Percentiles rank a stretch among this genome's conserved stretches.
Evolutionary conservation across 352 stramenopile genomes (phyloP).

Genomic region (Phytophthora melonis): DNA sequence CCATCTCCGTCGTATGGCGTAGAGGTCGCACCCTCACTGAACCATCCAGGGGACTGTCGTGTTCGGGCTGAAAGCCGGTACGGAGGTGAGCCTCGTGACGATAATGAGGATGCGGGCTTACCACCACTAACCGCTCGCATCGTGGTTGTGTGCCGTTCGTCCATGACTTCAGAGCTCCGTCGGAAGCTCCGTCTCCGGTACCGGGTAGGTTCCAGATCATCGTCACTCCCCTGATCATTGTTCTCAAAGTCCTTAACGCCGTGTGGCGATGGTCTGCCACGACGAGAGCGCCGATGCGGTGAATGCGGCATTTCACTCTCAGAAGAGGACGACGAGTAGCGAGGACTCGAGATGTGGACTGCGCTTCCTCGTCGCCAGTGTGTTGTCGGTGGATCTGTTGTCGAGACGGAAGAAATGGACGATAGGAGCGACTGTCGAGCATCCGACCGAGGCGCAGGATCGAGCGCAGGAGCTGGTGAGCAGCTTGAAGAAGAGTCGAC

Average conservation of each 20-base stretch:
- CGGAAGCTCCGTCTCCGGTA: slow-evolving; percentile 17
- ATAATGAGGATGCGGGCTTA: slow-evolving; percentile 23
- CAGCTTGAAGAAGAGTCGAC: slow-evolving; percentile 24
- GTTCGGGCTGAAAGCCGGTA: slow-evolving; percentile 12
- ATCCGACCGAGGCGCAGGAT: slow-evolving; percentile 11
- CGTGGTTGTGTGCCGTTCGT: slow-evolving; percentile 2
- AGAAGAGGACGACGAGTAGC: slow-evolving; percentile 34
- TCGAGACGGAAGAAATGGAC: slow-evolving; percentile 34
- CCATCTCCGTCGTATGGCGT: slow-evolving; percentile 20
- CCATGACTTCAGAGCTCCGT: background rate
- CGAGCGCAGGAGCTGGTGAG: slow-evolving; percentile 9
- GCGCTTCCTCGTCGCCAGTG: slow-evolving; percentile 11
- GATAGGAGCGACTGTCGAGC: slow-evolving; percentile 14
- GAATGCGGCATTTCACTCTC: slow-evolving; percentile 24
- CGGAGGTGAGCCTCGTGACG: slow-evolving; percentile 8
- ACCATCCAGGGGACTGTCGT: slow-evolving; percentile 10
- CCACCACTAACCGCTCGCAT: slow-evolving; percentile 2
- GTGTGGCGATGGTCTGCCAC: slow-evolving; percentile 1
- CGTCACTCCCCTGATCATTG: slow-evolving; percentile 27
- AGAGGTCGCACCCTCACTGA: background rate
- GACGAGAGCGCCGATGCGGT: slow-evolving; percentile 16
- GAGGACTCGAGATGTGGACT: slow-evolving; percentile 10
- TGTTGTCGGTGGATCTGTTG: slow-evolving; percentile 5
- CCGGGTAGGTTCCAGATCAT: slow-evolving; percentile 14
- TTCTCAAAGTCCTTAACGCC: slow-evolving; percentile 14